Percentiles rank a stretch among this genome's conserved stretches.
phyloP scores from a whole-genome alignment of 2,329 filamentous ascomycete species.

The Nectriaceae sp. region DNA sequence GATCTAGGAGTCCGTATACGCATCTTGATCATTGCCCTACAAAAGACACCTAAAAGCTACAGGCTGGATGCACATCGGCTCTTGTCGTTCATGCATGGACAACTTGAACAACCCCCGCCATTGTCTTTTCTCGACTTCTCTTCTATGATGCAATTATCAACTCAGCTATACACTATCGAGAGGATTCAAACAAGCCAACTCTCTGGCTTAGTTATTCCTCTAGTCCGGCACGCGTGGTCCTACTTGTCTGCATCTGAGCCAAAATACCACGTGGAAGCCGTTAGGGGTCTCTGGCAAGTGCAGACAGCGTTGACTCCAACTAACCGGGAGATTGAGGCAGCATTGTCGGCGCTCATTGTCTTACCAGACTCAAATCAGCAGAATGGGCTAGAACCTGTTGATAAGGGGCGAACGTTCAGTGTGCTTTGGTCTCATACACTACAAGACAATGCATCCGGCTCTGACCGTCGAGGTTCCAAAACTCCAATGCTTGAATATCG shows the following conservation, averaged over 20 bases:
- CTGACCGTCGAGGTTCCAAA: constrained; percentile 53
- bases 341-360: constrained; percentile 71
- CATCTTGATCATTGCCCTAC: constrained; percentile 58
- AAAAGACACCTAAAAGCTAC: constrained; percentile 51
- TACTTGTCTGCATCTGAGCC: constrained; percentile 81
- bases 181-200: constrained; percentile 55
- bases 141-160: constrained; percentile 59
- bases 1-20: constrained; percentile 60
- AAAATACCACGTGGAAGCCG: constrained; percentile 93
- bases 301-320: constrained; percentile 69
- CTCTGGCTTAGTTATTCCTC: constrained; percentile 63
- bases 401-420: constrained; percentile 69
- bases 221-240: constrained; percentile 76
- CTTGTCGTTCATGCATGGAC: constrained; percentile 52
- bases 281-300: constrained; percentile 82
- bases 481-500: constrained; percentile 39
- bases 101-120: constrained; percentile 40
- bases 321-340: constrained; percentile 77
- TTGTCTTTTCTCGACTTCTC: constrained; percentile 58
- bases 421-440: constrained; percentile 82
- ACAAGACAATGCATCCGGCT: constrained; percentile 54
- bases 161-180: constrained; percentile 55
- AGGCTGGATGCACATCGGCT: constrained; percentile 47
- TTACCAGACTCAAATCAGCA: constrained; percentile 38
- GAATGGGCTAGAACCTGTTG: constrained; percentile 44